Conservation (phyloP, 164 flowering plant genomes). For the Stephania japonica region DNA sequence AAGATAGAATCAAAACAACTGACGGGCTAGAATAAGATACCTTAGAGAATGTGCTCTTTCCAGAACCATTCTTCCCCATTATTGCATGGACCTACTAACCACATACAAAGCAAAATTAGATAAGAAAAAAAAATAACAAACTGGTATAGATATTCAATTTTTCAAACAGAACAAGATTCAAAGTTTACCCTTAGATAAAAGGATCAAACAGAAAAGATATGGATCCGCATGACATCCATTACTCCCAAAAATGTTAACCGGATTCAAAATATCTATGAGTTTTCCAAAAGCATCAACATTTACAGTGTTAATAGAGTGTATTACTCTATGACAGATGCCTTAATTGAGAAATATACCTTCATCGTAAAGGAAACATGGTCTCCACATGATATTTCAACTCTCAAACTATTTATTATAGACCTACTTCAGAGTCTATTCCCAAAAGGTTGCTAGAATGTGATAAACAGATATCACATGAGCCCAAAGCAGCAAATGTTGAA, state of each 20-base stretch:
- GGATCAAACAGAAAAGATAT: background rate
- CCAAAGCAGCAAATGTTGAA: no score
- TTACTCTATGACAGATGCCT: background rate
- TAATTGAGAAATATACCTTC: background rate
- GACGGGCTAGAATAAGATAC: slow-evolving; percentile 29
- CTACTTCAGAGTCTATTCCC: no score
- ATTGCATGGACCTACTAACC: slow-evolving; percentile 74
- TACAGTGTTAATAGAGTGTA: background rate
- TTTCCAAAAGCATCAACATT: background rate
- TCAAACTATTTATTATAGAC: no score
- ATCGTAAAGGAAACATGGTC: no score
- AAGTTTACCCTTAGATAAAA: background rate
- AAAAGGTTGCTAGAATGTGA: no score
- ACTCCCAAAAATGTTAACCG: background rate
- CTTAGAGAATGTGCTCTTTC: slow-evolving; percentile 98
- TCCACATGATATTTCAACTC: no score
- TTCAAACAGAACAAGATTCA: background rate
- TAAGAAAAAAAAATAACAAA: background rate
- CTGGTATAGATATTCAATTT: background rate
- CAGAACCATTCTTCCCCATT: slow-evolving; percentile 99
- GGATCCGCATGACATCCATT: background rate
- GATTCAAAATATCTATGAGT: background rate
- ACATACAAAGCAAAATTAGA: background rate
- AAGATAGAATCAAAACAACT: background rate
- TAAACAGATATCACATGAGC: no score